Evolutionary conservation across 2,329 filamentous ascomycete genomes (phyloP).

Genomic region (Monilinia fructicola): DNA sequence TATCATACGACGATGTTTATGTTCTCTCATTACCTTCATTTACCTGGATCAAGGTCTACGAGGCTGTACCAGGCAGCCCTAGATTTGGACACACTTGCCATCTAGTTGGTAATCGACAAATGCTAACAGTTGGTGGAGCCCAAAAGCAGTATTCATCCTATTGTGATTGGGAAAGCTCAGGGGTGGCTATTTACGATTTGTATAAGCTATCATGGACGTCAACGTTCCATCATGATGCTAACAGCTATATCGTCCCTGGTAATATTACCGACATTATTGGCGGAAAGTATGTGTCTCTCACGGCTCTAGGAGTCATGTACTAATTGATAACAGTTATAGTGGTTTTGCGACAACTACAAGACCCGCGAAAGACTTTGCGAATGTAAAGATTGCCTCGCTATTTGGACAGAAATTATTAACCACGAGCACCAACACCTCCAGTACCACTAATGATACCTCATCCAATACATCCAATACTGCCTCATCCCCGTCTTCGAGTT

Average conservation of each 20-base stretch:
- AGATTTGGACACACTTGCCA: conserved; percentile 47
- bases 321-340: conserved; percentile 16
- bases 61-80: conserved; percentile 38
- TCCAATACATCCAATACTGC: background rate
- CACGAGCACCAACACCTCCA: conserved; percentile 2
- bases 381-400: conserved; percentile 10
- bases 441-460: background rate
- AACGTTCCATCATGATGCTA: conserved; percentile 35
- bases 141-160: conserved; percentile 19
- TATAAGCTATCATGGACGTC: conserved; percentile 39
- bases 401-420: conserved; percentile 6
- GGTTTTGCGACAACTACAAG: conserved; percentile 10
- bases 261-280: conserved; percentile 37
- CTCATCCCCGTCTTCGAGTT: background rate
- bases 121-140: conserved; percentile 46
- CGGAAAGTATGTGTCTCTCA: conserved; percentile 31
- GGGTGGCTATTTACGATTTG: conserved; percentile 41
- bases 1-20: conserved; percentile 46
- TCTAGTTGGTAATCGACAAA: conserved; percentile 41
- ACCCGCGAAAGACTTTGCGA: conserved; percentile 8
- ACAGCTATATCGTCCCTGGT: conserved; percentile 37
- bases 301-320: background rate
- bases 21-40: conserved; percentile 49
- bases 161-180: conserved; percentile 41
- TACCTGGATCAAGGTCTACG: conserved; percentile 43